Base-by-base conservation (phyloP, 306 rosid genomes). In the Trifolium dubium region DNA sequence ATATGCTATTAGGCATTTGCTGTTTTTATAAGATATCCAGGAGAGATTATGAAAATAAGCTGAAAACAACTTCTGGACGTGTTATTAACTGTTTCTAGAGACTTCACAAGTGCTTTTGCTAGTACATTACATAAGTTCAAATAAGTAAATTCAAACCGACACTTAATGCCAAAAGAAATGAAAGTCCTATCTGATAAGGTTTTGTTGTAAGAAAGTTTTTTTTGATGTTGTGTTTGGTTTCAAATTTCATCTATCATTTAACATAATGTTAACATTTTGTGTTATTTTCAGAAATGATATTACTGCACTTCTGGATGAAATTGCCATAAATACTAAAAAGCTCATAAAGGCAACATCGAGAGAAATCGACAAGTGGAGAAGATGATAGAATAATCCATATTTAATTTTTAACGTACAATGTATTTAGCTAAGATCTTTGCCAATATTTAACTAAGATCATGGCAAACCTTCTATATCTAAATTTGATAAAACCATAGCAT, bases 331-430 rank as follows among this genome's bases (percentile, higher is more conserved):
- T 51, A 79, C 92, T 19, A 91, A 81, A 86, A 93, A 84, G 87
- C 84, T 93, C 71, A 82, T 86, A 71, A 81, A 58, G 74, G 86
- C 84, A 44, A 86, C 97, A 61, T 74, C 96, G 17, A 88, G 37
- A 81, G 98, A 85, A 83, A 60, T 91, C 54, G 96, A 91, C 34
- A 93, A 89, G 82, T 86, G 94, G 94, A 83, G 78, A 79, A 84
- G 91, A 84, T 91, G 84, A 91, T 69, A 60, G 49, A 49, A 72
- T 46, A 68, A 19, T 47, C 71, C 4, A 9, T 54, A 6, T 37
- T 35, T 61, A 0, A 51, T 78, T 64, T 39, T 75, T 62, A 5
- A 12, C 43, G 67, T 61, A 73, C 39, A 77, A 31, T 73, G 69
- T 18, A 31, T 71, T 47, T 49, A 81, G 47, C 19, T 40, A 44